Conservation (phyloP, 208 protist genomes). For the Leishmania gerbilli region DNA sequence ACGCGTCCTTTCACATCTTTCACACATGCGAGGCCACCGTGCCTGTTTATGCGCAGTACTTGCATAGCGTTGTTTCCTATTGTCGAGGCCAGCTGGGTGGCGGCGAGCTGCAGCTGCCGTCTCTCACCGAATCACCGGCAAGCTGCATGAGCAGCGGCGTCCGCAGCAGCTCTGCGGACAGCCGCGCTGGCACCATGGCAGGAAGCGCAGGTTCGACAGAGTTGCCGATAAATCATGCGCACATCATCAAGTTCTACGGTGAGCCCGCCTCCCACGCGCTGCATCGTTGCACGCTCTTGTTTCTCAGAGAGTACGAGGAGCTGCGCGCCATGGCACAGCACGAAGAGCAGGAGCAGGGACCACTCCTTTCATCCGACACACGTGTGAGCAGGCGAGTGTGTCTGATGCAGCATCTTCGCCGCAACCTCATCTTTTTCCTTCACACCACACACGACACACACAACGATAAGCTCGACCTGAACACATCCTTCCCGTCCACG, state of each 20-base stretch:
- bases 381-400: neutral
- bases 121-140: conserved; percentile 1
- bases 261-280: conserved; percentile 45
- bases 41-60: conserved; percentile 28
- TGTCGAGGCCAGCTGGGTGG: conserved; percentile 30
- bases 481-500: conserved; percentile 37
- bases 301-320: conserved; percentile 65
- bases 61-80: conserved; percentile 24
- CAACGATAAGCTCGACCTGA: conserved; percentile 72
- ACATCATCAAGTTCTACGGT: conserved; percentile 76
- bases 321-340: conserved; percentile 2
- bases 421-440: conserved; percentile 70
- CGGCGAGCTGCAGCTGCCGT: conserved; percentile 9
- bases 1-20: conserved; percentile 21
- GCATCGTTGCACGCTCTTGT: conserved; percentile 47
- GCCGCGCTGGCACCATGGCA: too few species aligned
- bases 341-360: conserved; percentile 13
- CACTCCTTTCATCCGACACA: neutral
- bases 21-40: conserved; percentile 40
- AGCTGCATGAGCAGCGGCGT: neutral
- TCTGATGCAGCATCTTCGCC: conserved; percentile 34
- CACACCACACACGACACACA: conserved; percentile 88
- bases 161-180: neutral
- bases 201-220: neutral
- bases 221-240: conserved; percentile 16